Conservation (phyloP, 345 rosid species). For the Brassica juncea region DNA sequence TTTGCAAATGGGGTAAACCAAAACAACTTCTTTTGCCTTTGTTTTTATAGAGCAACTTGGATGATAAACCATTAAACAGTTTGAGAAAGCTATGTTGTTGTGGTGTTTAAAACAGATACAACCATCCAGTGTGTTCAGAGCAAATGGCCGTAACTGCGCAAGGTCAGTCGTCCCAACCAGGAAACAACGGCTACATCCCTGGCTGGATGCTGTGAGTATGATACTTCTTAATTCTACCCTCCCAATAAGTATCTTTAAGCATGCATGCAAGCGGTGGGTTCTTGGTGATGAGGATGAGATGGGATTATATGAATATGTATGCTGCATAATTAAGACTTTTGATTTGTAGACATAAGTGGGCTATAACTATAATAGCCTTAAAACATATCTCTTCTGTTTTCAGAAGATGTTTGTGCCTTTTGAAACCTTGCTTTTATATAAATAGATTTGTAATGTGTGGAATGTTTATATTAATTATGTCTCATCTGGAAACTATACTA, state of each 20-base stretch:
- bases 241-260: slow-evolving; percentile 1
- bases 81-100: slow-evolving; percentile 12
- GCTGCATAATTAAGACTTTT: slow-evolving; percentile 8
- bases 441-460: slow-evolving; percentile 25
- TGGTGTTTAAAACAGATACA: slow-evolving; percentile 51
- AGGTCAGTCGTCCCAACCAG: slow-evolving; percentile 52
- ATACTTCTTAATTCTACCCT: background rate
- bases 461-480: background rate
- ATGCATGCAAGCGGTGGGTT: slow-evolving; percentile 11
- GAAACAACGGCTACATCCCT: slow-evolving; percentile 75
- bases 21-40: background rate
- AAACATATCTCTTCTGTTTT: background rate
- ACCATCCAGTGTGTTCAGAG: slow-evolving; percentile 61
- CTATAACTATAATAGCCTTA: slow-evolving; percentile 16
- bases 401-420: slow-evolving; percentile 25
- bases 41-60: background rate
- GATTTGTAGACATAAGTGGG: slow-evolving; percentile 29
- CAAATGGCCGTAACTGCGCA: slow-evolving; percentile 59
- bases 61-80: background rate
- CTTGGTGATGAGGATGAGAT: background rate
- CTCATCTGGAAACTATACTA: background rate
- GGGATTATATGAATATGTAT: background rate
- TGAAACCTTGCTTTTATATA: slow-evolving; percentile 21
- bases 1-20: slow-evolving; percentile 82
- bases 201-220: slow-evolving; percentile 92